These are phyloP conservation scores for Singerocomus rubriflavus DNA, from an alignment of 1,284 basidiomycete species.

Conservation along the genomic window DNA sequence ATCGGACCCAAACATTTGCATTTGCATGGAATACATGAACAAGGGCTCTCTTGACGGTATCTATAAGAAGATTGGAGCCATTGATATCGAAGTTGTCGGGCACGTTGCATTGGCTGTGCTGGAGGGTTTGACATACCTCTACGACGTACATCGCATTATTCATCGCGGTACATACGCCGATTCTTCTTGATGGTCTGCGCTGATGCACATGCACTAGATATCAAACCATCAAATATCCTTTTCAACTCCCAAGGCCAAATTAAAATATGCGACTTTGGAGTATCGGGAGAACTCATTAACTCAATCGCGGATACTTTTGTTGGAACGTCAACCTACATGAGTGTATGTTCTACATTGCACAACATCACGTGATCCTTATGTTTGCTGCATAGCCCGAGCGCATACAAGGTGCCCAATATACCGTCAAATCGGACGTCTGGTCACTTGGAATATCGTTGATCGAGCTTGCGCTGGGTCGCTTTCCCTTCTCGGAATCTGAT, in stretches of 20 bases:
- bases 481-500: slow-evolving; percentile 79
- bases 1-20: slow-evolving; percentile 95
- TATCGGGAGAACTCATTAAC: slow-evolving; percentile 98
- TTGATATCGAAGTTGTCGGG: slow-evolving; percentile 86
- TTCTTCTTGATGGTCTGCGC: not conserved
- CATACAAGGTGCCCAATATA: slow-evolving; percentile 97
- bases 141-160: slow-evolving; percentile 98
- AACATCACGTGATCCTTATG: slow-evolving; percentile 10
- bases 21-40: slow-evolving; percentile 99
- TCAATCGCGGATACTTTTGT: slow-evolving; percentile 99
- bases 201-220: slow-evolving; percentile 59
- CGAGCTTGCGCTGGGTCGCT: slow-evolving; percentile 90
- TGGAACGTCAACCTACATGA: slow-evolving; percentile 99
- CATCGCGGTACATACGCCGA: slow-evolving; percentile 76
- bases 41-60: slow-evolving; percentile 88
- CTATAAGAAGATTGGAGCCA: slow-evolving; percentile 90
- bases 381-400: slow-evolving; percentile 78
- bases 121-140: slow-evolving; percentile 94
- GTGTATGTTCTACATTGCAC: slow-evolving; percentile 57
- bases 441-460: slow-evolving; percentile 94
- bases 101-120: slow-evolving; percentile 92
- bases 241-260: slow-evolving; percentile 92
- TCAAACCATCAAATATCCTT: slow-evolving; percentile 98
- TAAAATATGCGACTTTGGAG: slow-evolving; percentile 99
- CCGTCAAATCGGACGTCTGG: slow-evolving; percentile 98